Conservation (phyloP, 202 grass and related monocot genomes). For the Bolboschoenoplectus hybrid region DNA sequence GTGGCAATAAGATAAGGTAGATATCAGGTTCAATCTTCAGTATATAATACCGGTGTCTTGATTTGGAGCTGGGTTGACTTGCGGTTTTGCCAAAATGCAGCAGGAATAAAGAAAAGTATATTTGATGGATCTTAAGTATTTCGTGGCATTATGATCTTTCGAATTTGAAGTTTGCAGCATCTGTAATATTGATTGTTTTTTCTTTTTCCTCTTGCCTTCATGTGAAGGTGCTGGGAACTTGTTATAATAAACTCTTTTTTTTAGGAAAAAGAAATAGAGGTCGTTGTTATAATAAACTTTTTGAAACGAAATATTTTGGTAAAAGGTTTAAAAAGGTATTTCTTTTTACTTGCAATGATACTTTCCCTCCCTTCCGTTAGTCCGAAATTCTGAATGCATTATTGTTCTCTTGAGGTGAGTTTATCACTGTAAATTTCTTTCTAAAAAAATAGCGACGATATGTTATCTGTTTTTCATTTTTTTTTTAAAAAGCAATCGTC, state of each 20-base stretch:
- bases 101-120: constrained; percentile 45
- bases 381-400: background rate
- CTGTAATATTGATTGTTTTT: background rate
- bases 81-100: constrained; percentile 65
- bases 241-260: background rate
- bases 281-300: background rate
- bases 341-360: background rate
- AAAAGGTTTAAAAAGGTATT: background rate
- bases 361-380: background rate
- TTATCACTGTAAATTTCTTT: too few species aligned
- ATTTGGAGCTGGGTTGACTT: constrained; percentile 45
- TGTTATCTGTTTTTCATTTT: too few species aligned
- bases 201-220: too few species aligned
- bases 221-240: background rate
- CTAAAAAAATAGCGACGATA: too few species aligned
- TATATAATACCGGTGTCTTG: constrained; percentile 17
- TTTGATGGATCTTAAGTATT: background rate
- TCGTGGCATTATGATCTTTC: background rate
- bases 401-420: too few species aligned
- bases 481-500: too few species aligned
- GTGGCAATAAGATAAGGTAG: constrained; percentile 49
- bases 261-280: too few species aligned
- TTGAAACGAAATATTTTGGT: background rate
- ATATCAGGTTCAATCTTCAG: background rate
- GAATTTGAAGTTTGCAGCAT: background rate